phyloP scores from a whole-genome alignment of 2,329 filamentous ascomycete species.

The Calycina herbarum region DNA sequence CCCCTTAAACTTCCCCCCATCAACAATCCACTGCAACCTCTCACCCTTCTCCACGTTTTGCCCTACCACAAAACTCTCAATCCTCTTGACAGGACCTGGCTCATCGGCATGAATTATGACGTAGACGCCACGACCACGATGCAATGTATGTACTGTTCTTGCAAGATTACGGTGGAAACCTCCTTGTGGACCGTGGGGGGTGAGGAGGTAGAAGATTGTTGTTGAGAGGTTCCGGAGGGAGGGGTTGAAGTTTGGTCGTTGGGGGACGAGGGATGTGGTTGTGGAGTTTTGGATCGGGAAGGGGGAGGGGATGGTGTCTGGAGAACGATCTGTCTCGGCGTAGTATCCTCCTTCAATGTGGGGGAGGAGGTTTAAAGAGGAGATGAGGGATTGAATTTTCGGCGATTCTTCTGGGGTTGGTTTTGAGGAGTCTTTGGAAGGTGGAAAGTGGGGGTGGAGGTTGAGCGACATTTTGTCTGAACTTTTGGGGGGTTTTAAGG shows the following conservation, averaged over 20 bases:
- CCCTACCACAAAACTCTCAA: slow-evolving; percentile 68
- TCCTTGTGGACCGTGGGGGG: slow-evolving; percentile 54
- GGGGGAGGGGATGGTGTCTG: slow-evolving; percentile 54
- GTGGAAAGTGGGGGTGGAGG: slow-evolving; percentile 34
- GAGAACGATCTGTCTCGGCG: slow-evolving; percentile 58
- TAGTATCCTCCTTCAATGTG: slow-evolving; percentile 69
- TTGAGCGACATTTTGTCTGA: slow-evolving; percentile 1
- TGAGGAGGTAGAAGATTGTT: slow-evolving; percentile 65
- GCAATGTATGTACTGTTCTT: slow-evolving; percentile 64
- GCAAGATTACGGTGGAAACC: slow-evolving; percentile 64
- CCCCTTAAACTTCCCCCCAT: slow-evolving; percentile 66
- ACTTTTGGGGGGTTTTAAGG: background rate
- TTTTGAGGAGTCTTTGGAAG: slow-evolving; percentile 34
- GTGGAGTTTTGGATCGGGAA: slow-evolving; percentile 46
- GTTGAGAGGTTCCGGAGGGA: slow-evolving; percentile 55
- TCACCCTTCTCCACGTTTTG: slow-evolving; percentile 57
- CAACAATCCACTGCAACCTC: slow-evolving; percentile 66
- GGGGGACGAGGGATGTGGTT: slow-evolving; percentile 39
- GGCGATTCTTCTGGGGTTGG: slow-evolving; percentile 21
- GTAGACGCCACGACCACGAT: slow-evolving; percentile 62
- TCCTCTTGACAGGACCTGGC: slow-evolving; percentile 41
- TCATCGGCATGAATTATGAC: slow-evolving; percentile 62
- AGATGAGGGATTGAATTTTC: slow-evolving; percentile 42
- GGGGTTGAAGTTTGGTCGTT: slow-evolving; percentile 42
- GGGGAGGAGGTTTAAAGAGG: slow-evolving; percentile 47